Percentiles rank a stretch among this genome's conserved stretches.
These are phyloP conservation scores for Boletus rubropictus DNA, from an alignment of 768 basidiomycete species.

Conservation along the genomic window DNA sequence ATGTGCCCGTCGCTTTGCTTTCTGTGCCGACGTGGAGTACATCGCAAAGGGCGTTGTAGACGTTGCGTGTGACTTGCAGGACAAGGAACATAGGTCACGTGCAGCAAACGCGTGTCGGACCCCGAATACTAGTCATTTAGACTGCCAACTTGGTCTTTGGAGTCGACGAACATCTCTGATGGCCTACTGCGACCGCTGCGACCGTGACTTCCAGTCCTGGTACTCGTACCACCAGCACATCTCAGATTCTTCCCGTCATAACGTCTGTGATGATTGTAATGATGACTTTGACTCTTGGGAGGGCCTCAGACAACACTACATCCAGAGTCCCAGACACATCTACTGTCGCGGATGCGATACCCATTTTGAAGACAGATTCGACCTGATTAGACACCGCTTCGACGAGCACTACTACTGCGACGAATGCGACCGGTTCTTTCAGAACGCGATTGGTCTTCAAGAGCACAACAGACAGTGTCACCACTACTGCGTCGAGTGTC, in stretches of 20 bases:
- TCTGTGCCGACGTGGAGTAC: slow-evolving; percentile 62
- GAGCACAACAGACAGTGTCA: slow-evolving; percentile 45
- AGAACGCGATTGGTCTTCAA: slow-evolving; percentile 33
- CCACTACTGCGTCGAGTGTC: slow-evolving; percentile 43
- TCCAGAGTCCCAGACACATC: slow-evolving; percentile 42
- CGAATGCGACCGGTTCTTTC: slow-evolving; percentile 39
- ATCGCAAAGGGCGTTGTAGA: slow-evolving; percentile 18
- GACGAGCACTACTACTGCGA: slow-evolving; percentile 40
- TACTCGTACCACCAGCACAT: slow-evolving; percentile 34
- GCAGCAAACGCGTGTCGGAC: slow-evolving; percentile 28
- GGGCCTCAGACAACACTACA: slow-evolving; percentile 46
- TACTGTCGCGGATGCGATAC: slow-evolving; percentile 50
- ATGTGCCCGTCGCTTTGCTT: slow-evolving; percentile 70
- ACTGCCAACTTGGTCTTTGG: no score
- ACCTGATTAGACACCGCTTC: slow-evolving; percentile 39
- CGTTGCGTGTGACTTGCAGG: neutral
- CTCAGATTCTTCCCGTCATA: slow-evolving; percentile 34
- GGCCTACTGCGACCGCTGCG: slow-evolving; percentile 36
- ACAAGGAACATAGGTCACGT: slow-evolving; percentile 21
- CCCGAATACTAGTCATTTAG: slow-evolving; percentile 8
- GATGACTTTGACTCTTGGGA: slow-evolving; percentile 38
- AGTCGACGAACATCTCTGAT: slow-evolving; percentile 22
- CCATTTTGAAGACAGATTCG: slow-evolving; percentile 33
- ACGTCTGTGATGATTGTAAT: slow-evolving; percentile 42
- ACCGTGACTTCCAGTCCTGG: slow-evolving; percentile 30